A percentile compares a stretch with the other conserved stretches of the same genome.
Conservation (phyloP, 305 asterid species). For the Andrographis paniculata region DNA sequence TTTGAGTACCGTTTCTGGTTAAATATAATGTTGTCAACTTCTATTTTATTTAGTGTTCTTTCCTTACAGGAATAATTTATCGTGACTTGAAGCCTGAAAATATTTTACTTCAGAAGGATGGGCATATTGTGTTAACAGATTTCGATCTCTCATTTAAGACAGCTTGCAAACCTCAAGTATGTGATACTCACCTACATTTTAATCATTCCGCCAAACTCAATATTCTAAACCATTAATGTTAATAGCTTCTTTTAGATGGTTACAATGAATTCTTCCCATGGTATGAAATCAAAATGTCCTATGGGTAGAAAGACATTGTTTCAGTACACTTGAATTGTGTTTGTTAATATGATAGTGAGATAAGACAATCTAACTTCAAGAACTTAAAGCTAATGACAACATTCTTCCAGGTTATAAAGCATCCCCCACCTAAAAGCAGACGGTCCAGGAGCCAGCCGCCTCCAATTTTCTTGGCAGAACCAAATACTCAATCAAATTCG, state of each 20-base stretch:
- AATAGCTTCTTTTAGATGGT: not conserved
- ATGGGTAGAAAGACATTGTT: slow-evolving; percentile 3
- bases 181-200: slow-evolving; percentile 18
- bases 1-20: too few relatives aligned
- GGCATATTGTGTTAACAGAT: slow-evolving; percentile 78
- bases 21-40: too few relatives aligned
- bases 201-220: slow-evolving; percentile 3
- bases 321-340: not conserved
- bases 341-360: not conserved
- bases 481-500: slow-evolving; percentile 80
- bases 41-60: slow-evolving; percentile 4
- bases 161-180: slow-evolving; percentile 83
- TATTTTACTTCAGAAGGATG: slow-evolving; percentile 80
- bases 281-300: not conserved
- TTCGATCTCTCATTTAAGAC: slow-evolving; percentile 91
- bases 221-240: slow-evolving; percentile 5
- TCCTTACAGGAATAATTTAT: slow-evolving; percentile 74
- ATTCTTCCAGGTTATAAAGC: slow-evolving; percentile 68
- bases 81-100: slow-evolving; percentile 98
- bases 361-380: slow-evolving; percentile 10
- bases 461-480: slow-evolving; percentile 85
- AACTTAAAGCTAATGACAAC: slow-evolving; percentile 8
- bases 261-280: slow-evolving; percentile 1
- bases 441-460: slow-evolving; percentile 69
- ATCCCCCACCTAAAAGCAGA: slow-evolving; percentile 46